Conservation (phyloP, 2,329 filamentous ascomycete genomes). For the Diaporthe sp. region DNA sequence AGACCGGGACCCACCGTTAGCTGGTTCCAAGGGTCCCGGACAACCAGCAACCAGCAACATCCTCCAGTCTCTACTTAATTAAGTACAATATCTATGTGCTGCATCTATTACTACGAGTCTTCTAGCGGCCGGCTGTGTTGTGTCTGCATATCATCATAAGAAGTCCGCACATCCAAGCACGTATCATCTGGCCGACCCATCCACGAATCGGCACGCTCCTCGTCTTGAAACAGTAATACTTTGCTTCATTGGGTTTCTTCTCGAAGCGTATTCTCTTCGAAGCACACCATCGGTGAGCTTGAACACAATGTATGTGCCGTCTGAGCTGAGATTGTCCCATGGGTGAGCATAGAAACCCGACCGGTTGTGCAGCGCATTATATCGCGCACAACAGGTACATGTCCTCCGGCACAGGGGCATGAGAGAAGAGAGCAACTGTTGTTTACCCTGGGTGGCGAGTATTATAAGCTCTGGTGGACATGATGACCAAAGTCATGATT, state of each 20-base stretch:
- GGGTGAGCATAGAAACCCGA: conserved; percentile 16
- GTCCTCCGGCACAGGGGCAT: no score
- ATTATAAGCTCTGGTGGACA: not conserved
- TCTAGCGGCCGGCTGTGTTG: not conserved
- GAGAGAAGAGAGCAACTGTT: not conserved
- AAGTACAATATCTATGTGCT: not conserved
- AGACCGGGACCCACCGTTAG: not conserved
- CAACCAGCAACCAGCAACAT: not conserved
- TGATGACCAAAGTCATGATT: not conserved
- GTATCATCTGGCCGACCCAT: not conserved
- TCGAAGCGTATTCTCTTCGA: not conserved
- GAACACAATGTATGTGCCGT: not conserved
- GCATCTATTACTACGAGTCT: not conserved
- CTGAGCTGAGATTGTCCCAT: not conserved
- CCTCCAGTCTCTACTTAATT: no score
- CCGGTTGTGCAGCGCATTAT: not conserved
- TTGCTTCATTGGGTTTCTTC: not conserved
- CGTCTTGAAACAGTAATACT: not conserved
- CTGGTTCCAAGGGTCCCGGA: not conserved
- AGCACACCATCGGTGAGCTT: not conserved
- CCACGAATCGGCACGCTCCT: not conserved
- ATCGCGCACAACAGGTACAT: not conserved
- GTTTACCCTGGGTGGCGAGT: not conserved
- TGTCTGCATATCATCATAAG: not conserved
- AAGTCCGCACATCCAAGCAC: not conserved